Percentiles rank a stretch among this genome's conserved stretches.
These are phyloP conservation scores for Smittium mucronatum DNA, from an alignment of 371 early-diverging fungal genomes.

Conservation along the genomic window DNA sequence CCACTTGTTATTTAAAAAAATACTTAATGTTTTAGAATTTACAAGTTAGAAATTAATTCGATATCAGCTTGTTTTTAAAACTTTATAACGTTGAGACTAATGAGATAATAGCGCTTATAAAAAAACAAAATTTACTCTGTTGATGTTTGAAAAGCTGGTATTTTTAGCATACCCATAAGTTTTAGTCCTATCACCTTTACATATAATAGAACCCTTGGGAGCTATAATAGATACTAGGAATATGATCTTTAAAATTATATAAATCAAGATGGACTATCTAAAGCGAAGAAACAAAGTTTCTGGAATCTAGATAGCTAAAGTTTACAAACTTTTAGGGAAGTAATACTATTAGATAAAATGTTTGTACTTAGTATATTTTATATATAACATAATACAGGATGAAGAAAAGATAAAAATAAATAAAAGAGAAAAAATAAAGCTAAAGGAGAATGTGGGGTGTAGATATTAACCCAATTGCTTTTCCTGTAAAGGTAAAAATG, in stretches of 20 bases:
- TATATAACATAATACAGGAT: too few species aligned
- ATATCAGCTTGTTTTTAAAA: not conserved
- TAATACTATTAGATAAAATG: too few species aligned
- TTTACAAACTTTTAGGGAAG: too few species aligned
- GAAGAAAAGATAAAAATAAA: not conserved
- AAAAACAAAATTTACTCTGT: not conserved
- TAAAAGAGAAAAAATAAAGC: not conserved
- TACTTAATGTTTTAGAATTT: not conserved
- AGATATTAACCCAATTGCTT: too few species aligned
- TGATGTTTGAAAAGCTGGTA: not conserved
- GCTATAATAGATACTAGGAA: not conserved
- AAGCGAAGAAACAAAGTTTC: too few species aligned
- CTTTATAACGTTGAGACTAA: not conserved
- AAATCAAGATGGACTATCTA: not conserved
- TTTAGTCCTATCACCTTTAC: not conserved
- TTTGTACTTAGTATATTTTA: too few species aligned
- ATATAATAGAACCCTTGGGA: not conserved
- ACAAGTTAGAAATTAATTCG: not conserved
- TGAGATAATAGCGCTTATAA: not conserved
- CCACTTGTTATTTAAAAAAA: not conserved
- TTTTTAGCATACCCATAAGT: not conserved
- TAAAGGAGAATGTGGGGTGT: too few species aligned
- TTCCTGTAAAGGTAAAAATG: too few species aligned
- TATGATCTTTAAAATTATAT: not conserved
- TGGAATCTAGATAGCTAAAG: too few species aligned